Percentiles rank a stretch among this genome's conserved stretches.
Conservation (phyloP, 441 rosid genomes). For the Aquilaria agallochum region DNA sequence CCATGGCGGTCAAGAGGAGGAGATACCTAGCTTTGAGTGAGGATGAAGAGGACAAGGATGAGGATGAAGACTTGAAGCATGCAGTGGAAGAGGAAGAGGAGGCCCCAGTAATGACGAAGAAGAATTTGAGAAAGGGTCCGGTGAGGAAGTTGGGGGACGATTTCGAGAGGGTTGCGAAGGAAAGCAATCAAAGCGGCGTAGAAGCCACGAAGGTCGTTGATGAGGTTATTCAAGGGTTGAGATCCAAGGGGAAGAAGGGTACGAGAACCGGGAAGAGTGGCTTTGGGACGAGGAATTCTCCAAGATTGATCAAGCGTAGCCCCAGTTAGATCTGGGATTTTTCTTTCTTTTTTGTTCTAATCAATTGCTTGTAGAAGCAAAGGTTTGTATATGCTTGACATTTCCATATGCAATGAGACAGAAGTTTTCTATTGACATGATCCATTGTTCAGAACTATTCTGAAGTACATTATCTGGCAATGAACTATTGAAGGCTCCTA, state of each 20-base stretch:
- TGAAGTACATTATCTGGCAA: no score
- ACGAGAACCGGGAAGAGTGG: constrained; percentile 6
- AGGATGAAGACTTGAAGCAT: no score
- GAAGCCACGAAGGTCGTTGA: constrained; percentile 27
- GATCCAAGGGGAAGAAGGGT: constrained; percentile 6
- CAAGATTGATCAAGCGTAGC: constrained; percentile 46
- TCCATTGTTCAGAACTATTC: no score
- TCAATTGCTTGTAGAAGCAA: neutral
- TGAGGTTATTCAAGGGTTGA: constrained; percentile 19
- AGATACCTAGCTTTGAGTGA: constrained; percentile 42
- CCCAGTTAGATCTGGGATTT: constrained; percentile 9
- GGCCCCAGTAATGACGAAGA: neutral
- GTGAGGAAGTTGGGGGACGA: constrained; percentile 69
- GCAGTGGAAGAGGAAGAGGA: neutral
- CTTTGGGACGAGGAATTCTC: constrained; percentile 41
- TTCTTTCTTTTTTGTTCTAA: neutral
- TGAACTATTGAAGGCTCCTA: no score
- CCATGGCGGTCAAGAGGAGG: constrained; percentile 44
- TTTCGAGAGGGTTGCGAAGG: constrained; percentile 62
- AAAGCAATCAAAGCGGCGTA: constrained; percentile 6
- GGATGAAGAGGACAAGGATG: constrained; percentile 23
- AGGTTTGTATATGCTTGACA: no score
- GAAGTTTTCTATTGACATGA: no score
- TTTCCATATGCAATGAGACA: no score
- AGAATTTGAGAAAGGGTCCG: constrained; percentile 23